phyloP scores from a whole-genome alignment of 1,284 basidiomycete species.

The Austroboletus novae-zelandiae region DNA sequence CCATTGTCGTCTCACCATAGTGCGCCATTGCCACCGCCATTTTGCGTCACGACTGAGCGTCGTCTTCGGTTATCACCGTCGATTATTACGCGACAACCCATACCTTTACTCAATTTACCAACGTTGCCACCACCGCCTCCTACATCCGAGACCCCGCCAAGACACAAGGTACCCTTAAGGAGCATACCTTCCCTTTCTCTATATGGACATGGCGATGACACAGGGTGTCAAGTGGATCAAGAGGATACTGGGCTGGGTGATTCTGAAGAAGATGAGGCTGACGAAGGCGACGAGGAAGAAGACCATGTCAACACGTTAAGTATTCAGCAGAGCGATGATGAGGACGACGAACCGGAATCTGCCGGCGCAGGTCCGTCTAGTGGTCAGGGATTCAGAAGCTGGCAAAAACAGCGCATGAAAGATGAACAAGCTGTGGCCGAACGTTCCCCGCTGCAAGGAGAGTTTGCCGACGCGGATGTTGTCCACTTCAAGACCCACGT shows the following conservation, averaged over 20 bases:
- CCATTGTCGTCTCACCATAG: conserved; percentile 7
- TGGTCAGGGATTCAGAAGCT: conserved; percentile 8
- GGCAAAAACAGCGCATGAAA: conserved; percentile 15
- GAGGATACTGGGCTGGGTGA: conserved; percentile 39
- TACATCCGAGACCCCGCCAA: conserved; percentile 19
- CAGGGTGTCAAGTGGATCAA: conserved; percentile 36
- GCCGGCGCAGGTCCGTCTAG: conserved; percentile 22
- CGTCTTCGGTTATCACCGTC: conserved; percentile 33
- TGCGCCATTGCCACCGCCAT: conserved; percentile 22
- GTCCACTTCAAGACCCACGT: conserved; percentile 21
- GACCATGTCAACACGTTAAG: conserved; percentile 20
- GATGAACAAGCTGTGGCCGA: conserved; percentile 5
- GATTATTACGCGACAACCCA: conserved; percentile 29
- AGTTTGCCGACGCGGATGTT: no score
- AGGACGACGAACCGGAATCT: conserved; percentile 23
- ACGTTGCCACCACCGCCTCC: conserved; percentile 17
- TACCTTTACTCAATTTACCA: conserved; percentile 27
- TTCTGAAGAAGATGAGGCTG: conserved; percentile 36
- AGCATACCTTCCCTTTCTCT: conserved; percentile 51
- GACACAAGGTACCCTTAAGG: conserved; percentile 33
- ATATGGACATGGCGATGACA: conserved; percentile 37
- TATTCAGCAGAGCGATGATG: conserved; percentile 37
- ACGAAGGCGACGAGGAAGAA: conserved; percentile 35
- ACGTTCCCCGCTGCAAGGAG: neutral
- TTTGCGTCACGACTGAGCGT: conserved; percentile 26